phyloP scores from a whole-genome alignment of 345 rosid genomes.

The Euphorbia peplus region DNA sequence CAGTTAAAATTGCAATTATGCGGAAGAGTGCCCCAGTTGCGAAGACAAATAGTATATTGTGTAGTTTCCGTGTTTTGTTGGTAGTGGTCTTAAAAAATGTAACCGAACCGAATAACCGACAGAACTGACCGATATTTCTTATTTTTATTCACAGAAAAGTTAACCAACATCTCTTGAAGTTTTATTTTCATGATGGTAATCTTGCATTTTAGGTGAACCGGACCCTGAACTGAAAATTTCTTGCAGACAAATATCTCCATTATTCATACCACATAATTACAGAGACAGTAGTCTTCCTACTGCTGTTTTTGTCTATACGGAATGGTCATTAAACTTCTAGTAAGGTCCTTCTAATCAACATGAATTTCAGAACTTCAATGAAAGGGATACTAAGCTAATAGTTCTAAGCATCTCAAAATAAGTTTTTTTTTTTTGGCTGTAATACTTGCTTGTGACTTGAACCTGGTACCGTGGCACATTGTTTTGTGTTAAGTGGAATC shows the following conservation, averaged over 20 bases:
- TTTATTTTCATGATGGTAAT: constrained; percentile 14
- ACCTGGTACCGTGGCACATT: too few species aligned
- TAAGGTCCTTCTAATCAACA: background rate
- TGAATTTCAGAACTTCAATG: background rate
- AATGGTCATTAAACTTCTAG: constrained; percentile 38
- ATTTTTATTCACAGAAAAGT: constrained; percentile 3
- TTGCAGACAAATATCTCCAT: constrained; percentile 96
- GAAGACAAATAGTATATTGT: too few species aligned
- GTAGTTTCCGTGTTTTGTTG: too few species aligned
- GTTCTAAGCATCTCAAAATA: too few species aligned
- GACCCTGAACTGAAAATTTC: constrained; percentile 95
- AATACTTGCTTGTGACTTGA: too few species aligned
- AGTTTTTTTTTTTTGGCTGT: too few species aligned
- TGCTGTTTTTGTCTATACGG: constrained; percentile 93
- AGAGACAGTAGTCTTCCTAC: constrained; percentile 96
- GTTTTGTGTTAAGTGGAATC: too few species aligned
- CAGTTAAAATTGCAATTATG: too few species aligned
- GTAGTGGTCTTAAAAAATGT: too few species aligned
- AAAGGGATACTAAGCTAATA: background rate
- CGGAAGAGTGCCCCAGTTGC: too few species aligned
- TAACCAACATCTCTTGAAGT: constrained; percentile 12
- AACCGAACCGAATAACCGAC: too few species aligned
- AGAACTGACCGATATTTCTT: too few species aligned
- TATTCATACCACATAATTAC: constrained; percentile 93
- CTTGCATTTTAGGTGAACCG: constrained; percentile 75